Evolutionary conservation across 805 yeast genomes (phyloP).

Genomic region (Myxozyma melibiosi): DNA sequence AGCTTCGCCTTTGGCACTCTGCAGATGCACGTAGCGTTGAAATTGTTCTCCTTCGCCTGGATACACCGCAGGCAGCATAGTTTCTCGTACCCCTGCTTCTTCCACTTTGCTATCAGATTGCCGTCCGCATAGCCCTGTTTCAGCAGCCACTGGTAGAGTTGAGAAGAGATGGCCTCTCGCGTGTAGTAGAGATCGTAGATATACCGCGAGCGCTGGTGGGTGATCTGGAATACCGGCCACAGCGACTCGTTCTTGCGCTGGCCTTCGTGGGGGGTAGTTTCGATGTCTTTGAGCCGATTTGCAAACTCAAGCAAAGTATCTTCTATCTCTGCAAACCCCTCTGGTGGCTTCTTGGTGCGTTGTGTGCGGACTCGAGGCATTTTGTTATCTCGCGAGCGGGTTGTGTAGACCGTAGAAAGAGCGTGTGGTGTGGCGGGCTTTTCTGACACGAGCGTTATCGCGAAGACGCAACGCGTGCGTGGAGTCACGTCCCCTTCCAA

Average conservation of each 20-base stretch:
- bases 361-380: slow-evolving; percentile 54
- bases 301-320: slow-evolving; percentile 66
- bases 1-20: slow-evolving; percentile 70
- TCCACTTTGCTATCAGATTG: slow-evolving; percentile 80
- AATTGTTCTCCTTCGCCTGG: slow-evolving; percentile 60
- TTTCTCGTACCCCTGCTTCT: slow-evolving; percentile 80
- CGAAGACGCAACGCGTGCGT: slow-evolving; percentile 5
- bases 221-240: slow-evolving; percentile 71
- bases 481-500: not conserved
- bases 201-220: slow-evolving; percentile 76
- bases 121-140: slow-evolving; percentile 67
- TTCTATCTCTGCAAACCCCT: slow-evolving; percentile 68
- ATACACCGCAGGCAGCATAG: slow-evolving; percentile 84
- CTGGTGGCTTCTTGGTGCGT: slow-evolving; percentile 63
- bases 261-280: slow-evolving; percentile 45
- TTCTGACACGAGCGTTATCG: not conserved
- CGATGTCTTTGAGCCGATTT: slow-evolving; percentile 54
- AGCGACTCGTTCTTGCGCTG: slow-evolving; percentile 58
- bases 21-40: slow-evolving; percentile 76
- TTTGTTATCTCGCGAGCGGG: not conserved
- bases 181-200: slow-evolving; percentile 73
- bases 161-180: slow-evolving; percentile 64
- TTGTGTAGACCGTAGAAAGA: not conserved
- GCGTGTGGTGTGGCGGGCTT: not conserved
- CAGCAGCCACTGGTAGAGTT: slow-evolving; percentile 73